These are phyloP conservation scores for Colletotrichum lindemuthianum DNA, from an alignment of 2,329 filamentous ascomycete species.

Conservation along the genomic window DNA sequence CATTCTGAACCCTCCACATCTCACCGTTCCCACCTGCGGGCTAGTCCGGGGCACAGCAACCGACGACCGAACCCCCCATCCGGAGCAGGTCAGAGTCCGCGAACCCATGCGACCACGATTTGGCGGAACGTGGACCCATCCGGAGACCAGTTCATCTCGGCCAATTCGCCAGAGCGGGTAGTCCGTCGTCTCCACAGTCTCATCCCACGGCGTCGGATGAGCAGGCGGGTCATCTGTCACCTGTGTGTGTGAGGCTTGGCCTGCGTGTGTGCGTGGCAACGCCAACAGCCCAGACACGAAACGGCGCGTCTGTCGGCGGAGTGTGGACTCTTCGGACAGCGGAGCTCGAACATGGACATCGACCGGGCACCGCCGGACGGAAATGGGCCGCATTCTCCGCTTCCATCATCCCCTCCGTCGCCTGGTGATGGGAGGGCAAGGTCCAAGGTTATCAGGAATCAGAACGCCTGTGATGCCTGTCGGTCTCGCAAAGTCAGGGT, in stretches of 20 bases:
- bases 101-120: conserved; percentile 17
- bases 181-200: not conserved
- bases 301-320: not conserved
- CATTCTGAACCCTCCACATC: not conserved
- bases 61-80: not conserved
- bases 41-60: not conserved
- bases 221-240: no score
- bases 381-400: conserved; percentile 12
- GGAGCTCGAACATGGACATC: conserved; percentile 19
- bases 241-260: not conserved
- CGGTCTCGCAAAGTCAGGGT: conserved; percentile 43
- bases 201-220: not conserved
- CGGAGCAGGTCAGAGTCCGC: not conserved
- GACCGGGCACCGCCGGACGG: conserved; percentile 12
- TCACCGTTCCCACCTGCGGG: not conserved
- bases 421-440: conserved; percentile 13
- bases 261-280: not conserved
- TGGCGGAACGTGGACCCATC: conserved; percentile 8
- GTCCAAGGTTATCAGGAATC: conserved; percentile 34
- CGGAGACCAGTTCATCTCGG: not conserved
- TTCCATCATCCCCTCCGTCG: conserved; percentile 14
- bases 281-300: no score
- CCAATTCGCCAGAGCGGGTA: not conserved
- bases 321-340: not conserved
- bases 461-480: conserved; percentile 45